These are phyloP conservation scores for Ustilago crameri DNA, from an alignment of 1,284 basidiomycete genomes.

Conservation along the genomic window DNA sequence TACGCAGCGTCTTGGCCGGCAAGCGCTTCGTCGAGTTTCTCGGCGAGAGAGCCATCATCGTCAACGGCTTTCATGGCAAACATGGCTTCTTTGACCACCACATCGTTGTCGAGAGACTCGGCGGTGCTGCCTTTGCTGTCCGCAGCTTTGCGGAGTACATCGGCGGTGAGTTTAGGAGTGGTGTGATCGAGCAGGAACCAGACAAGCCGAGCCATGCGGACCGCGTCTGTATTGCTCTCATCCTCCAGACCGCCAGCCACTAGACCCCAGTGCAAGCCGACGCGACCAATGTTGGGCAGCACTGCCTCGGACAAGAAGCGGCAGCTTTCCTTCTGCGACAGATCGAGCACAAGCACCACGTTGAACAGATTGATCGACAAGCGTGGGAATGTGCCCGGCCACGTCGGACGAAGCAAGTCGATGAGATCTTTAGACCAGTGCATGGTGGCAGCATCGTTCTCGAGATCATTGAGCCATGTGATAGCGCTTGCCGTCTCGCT, in stretches of 20 bases:
- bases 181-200: slow-evolving; percentile 51
- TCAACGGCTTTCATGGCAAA: slow-evolving; percentile 28
- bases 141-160: slow-evolving; percentile 41
- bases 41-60: slow-evolving; percentile 6
- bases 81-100: slow-evolving; percentile 43
- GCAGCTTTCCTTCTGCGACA: slow-evolving; percentile 46
- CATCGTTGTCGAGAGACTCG: slow-evolving; percentile 23
- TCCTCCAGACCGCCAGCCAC: slow-evolving; percentile 56
- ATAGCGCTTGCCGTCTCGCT: slow-evolving; percentile 72
- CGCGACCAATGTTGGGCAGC: slow-evolving; percentile 38
- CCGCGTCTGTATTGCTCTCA: slow-evolving; percentile 17
- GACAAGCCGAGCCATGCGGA: slow-evolving; percentile 50
- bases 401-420: slow-evolving; percentile 54
- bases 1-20: slow-evolving; percentile 11
- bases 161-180: slow-evolving; percentile 22
- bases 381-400: slow-evolving; percentile 56
- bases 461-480: slow-evolving; percentile 88
- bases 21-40: slow-evolving; percentile 16
- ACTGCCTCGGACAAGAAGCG: slow-evolving; percentile 57
- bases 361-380: slow-evolving; percentile 64
- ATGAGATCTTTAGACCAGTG: slow-evolving; percentile 41
- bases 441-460: slow-evolving; percentile 75
- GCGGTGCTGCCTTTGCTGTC: slow-evolving; percentile 11
- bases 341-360: slow-evolving; percentile 58
- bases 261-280: slow-evolving; percentile 59